These are phyloP conservation scores for Venustampulla echinocandica DNA, from an alignment of 495 filamentous ascomycete species.

Conservation along the genomic window DNA sequence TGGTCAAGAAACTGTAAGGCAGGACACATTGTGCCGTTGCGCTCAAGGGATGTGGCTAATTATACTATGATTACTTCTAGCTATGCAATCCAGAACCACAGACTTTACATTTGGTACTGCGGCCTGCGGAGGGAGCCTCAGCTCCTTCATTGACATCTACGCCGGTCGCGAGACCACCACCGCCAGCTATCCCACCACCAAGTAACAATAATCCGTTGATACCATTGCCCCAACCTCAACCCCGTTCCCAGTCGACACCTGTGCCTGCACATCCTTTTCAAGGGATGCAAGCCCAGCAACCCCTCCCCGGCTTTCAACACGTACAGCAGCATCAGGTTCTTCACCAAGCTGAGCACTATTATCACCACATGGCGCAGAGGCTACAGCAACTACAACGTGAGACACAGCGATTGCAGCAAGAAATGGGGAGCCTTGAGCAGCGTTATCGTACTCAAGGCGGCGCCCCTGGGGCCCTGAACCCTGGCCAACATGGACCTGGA, in stretches of 20 bases:
- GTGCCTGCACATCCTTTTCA: slow-evolving; percentile 10
- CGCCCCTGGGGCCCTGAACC: slow-evolving; percentile 9
- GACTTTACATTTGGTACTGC: slow-evolving; percentile 58
- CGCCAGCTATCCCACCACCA: slow-evolving; percentile 6
- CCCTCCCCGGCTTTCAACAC: slow-evolving; percentile 21
- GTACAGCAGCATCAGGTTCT: slow-evolving; percentile 13
- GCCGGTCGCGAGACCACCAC: not conserved
- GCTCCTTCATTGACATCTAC: slow-evolving; percentile 5
- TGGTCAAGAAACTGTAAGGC: slow-evolving; percentile 46
- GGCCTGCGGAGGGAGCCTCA: slow-evolving; percentile 20
- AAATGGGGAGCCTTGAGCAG: slow-evolving; percentile 17
- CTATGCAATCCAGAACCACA: slow-evolving; percentile 37
- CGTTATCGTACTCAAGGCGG: slow-evolving; percentile 12
- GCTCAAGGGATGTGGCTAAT: no score
- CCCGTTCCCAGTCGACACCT: slow-evolving; percentile 15
- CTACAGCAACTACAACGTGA: slow-evolving; percentile 19
- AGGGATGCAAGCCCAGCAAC: slow-evolving; percentile 19
- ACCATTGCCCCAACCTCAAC: slow-evolving; percentile 6
- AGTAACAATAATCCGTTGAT: slow-evolving; percentile 1
- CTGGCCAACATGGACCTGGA: not conserved
- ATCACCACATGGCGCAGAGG: slow-evolving; percentile 16
- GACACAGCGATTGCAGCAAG: slow-evolving; percentile 19
- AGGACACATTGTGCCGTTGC: no score
- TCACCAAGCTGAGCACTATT: slow-evolving; percentile 13
- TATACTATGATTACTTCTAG: no score